These are phyloP conservation scores for Aspergillus clavatus DNA, from an alignment of 2,329 filamentous ascomycete genomes.

Conservation along the genomic window DNA sequence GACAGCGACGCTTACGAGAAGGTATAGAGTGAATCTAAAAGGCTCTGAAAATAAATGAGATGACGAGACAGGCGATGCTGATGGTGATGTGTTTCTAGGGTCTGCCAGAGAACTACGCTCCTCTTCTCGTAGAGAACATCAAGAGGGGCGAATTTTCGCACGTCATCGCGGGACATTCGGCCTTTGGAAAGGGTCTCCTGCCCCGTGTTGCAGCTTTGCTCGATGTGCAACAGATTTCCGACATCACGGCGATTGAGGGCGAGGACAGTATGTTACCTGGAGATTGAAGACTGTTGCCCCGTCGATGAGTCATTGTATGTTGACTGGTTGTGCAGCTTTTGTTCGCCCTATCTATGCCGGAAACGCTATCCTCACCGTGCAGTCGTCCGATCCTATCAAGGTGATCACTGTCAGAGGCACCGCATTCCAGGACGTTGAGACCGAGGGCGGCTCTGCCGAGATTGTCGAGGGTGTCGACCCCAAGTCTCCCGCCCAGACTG, in stretches of 20 bases:
- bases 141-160: conserved; percentile 94
- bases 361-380: conserved; percentile 93
- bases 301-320: conserved; percentile 17
- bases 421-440: conserved; percentile 72
- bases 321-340: conserved; percentile 56
- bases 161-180: conserved; percentile 82
- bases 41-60: background rate
- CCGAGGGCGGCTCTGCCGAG: conserved; percentile 66
- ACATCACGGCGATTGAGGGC: conserved; percentile 78
- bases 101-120: conserved; percentile 90
- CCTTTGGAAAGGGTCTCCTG: conserved; percentile 93
- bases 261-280: conserved; percentile 63
- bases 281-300: background rate
- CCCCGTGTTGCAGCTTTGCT: conserved; percentile 87
- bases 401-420: conserved; percentile 90
- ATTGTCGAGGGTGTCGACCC: conserved; percentile 81
- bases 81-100: conserved; percentile 51
- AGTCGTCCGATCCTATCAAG: conserved; percentile 81
- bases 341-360: conserved; percentile 96
- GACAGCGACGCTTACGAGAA: conserved; percentile 91
- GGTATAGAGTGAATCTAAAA: conserved; percentile 46
- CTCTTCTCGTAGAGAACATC: conserved; percentile 89
- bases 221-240: conserved; percentile 88
- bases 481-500: conserved; percentile 65
- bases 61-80: too few relatives aligned